Base-by-base conservation (phyloP, 176 grass and related monocot species). In the Leersia perrieri region DNA sequence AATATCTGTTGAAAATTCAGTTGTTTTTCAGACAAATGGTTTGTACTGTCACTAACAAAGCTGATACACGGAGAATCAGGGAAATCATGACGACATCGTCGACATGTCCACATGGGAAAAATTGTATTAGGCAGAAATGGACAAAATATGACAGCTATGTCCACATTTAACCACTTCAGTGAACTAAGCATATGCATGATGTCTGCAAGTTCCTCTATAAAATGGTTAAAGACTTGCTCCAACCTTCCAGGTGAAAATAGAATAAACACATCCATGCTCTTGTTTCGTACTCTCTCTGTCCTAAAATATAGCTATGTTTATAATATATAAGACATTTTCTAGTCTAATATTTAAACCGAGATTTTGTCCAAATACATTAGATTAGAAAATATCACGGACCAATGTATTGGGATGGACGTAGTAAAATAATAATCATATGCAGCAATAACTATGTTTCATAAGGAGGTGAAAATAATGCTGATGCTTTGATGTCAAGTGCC, bases 1-100 rank as follows among this genome's bases (percentile, higher is more conserved):
- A 94, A 53, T 86, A 92, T 65, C 95, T 98, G 41, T 72, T 66
- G 41, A 74, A 85, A 66, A 57, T 72, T 47, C 0, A 5, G 7
- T 28, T 26, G 14, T 38, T 23, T 70, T 40, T 51, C 9, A 51
- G 49, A n/a, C n/a, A n/a, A 53, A 53, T 53, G 20, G 1, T 53
- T 53, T 53, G 49, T n/a, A n/a, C 2, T 15, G 6, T 53, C 18
- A 53, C 20, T 22, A 53, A 20, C 2, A 53, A 51, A 20, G 16
- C 45, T 20, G 16, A 6, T 1, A 51, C 45, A 51, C 44, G 20
- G 7, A 51, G 5, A 51, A 20, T 51, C 20, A n/a, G 20, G 49
- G 5, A 53, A 58, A 33, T 12, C 63, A 55, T 5, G 44, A 30
- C 18, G 57, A 26, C 26, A n/a, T n/a, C n/a, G n/a, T n/a, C n/a